These are phyloP conservation scores for Arachnomyces sp. DNA, from an alignment of 2,329 filamentous ascomycete species.

Conservation along the genomic window DNA sequence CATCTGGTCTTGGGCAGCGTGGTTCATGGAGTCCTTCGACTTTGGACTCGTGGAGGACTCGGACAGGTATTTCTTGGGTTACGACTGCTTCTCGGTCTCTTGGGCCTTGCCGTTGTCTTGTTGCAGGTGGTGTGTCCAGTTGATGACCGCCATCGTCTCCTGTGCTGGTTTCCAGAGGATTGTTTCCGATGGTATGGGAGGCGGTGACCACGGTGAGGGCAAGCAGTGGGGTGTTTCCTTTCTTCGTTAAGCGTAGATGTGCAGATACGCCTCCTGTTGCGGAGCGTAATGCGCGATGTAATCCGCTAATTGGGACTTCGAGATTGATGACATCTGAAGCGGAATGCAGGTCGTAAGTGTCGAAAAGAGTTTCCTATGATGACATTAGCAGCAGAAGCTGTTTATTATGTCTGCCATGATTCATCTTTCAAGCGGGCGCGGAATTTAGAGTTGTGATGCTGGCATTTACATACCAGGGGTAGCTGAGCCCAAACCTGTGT, in stretches of 20 bases:
- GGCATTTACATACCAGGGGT: conserved; percentile 23
- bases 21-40: conserved; percentile 96
- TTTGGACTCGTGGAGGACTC: conserved; percentile 71
- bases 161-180: conserved; percentile 50
- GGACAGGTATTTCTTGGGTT: conserved; percentile 92
- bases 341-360: conserved; percentile 81
- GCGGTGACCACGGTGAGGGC: conserved; percentile 78
- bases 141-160: conserved; percentile 33
- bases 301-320: conserved; percentile 78
- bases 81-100: conserved; percentile 83
- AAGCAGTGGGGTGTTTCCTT: conserved; percentile 76
- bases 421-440: not conserved
- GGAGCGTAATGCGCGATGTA: conserved; percentile 87
- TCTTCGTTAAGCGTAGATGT: conserved; percentile 84
- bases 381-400: not conserved
- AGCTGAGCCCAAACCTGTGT: conserved; percentile 93
- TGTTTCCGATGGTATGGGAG: conserved; percentile 36
- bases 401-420: not conserved
- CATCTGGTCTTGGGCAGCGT: conserved; percentile 80
- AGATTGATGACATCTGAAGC: conserved; percentile 93
- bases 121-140: conserved; percentile 17
- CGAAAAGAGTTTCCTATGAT: conserved; percentile 71
- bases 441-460: no score
- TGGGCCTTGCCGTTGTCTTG: conserved; percentile 44
- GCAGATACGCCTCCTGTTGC: conserved; percentile 74